Base-by-base conservation (phyloP, 2,329 filamentous ascomycete species). In the Aspergillus versicolor region DNA sequence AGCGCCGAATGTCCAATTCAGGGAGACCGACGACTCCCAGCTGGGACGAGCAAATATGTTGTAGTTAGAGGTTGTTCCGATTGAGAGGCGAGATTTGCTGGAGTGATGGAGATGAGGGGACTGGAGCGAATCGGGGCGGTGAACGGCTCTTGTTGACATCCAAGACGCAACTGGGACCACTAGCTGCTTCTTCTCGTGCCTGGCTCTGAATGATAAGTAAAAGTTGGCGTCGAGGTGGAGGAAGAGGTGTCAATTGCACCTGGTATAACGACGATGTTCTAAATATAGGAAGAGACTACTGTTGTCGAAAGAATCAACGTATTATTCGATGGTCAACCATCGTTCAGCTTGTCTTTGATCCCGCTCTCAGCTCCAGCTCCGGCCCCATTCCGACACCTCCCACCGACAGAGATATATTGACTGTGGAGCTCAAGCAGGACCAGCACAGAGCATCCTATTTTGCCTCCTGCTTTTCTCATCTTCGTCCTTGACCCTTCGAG, bases 71-170 rank as follows among this genome's bases (percentile, higher is more conserved):
- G 27, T 45, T 45, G 43, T 5, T 45, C 27, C 11, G 24, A 30
- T 32, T 30, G 43, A 45, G 13, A 30, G 43, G 27, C 27, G 27
- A 30, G 27, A 30, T 9, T 8, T 44, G 42, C 24, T 45, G 43
- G 22, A 27, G 12, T 48, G 27, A 21, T 37, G 30, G 27, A 37
- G 45, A 48, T 13, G 42, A 44, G n/a, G 13, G 11, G 43, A 11
- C 6, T 15, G 19, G 43, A 15, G 17, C 30, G 22, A 45, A 45
- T 37, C 24, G 8, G 49, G 49, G 49, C 49, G 49, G 49, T 52
- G 49, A 52, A 44, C 40, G 40, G 17, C 37, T 8, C 15, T 30
- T 43, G 49, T 52, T 44, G 42, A 52, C 49, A 52, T 19, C n/a
- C 13, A 30, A 45, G 22, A 45, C 5, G 24, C 12, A 27, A n/a